Evolutionary conservation across 2,329 filamentous ascomycete species (phyloP).

Genomic region (Davidsoniella neocaledoniae): DNA sequence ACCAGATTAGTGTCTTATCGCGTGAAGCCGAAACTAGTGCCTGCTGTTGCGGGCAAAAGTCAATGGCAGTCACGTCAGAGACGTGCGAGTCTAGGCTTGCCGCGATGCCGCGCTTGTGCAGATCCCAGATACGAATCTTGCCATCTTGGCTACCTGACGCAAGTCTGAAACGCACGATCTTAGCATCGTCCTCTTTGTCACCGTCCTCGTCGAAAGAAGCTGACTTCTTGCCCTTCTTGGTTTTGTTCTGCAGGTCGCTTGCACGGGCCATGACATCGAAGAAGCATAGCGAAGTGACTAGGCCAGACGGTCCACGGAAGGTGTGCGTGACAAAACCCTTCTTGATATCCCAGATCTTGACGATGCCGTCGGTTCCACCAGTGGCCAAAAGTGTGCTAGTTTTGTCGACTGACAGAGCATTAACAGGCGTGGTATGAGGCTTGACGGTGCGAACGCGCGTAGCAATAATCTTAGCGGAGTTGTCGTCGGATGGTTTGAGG

Average conservation of each 20-base stretch:
- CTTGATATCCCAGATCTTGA: slow-evolving; percentile 92
- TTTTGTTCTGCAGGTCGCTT: slow-evolving; percentile 26
- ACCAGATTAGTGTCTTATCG: slow-evolving; percentile 88
- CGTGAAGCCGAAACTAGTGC: slow-evolving; percentile 68
- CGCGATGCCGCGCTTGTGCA: slow-evolving; percentile 64
- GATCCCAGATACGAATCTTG: slow-evolving; percentile 78
- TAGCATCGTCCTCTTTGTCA: slow-evolving; percentile 18
- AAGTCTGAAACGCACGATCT: slow-evolving; percentile 50
- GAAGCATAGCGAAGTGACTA: slow-evolving; percentile 82
- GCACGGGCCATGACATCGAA: slow-evolving; percentile 51
- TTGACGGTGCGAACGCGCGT: slow-evolving; percentile 67
- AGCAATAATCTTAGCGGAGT: slow-evolving; percentile 38
- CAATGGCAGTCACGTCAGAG: slow-evolving; percentile 76
- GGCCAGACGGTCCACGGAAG: slow-evolving; percentile 79
- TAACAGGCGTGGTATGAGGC: slow-evolving; percentile 77
- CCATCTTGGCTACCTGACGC: slow-evolving; percentile 91
- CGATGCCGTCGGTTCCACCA: slow-evolving; percentile 77
- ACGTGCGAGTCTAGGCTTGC: slow-evolving; percentile 81
- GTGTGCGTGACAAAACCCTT: slow-evolving; percentile 88
- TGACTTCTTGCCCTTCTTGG: slow-evolving; percentile 20
- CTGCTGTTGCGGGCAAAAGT: slow-evolving; percentile 62
- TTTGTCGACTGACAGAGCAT: slow-evolving; percentile 62
- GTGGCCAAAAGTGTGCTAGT: slow-evolving; percentile 85
- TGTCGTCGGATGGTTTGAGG: slow-evolving; percentile 41
- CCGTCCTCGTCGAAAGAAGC: slow-evolving; percentile 19